Conservation (phyloP, 805 yeast species). For the Kazachstania bromeliacearum region DNA sequence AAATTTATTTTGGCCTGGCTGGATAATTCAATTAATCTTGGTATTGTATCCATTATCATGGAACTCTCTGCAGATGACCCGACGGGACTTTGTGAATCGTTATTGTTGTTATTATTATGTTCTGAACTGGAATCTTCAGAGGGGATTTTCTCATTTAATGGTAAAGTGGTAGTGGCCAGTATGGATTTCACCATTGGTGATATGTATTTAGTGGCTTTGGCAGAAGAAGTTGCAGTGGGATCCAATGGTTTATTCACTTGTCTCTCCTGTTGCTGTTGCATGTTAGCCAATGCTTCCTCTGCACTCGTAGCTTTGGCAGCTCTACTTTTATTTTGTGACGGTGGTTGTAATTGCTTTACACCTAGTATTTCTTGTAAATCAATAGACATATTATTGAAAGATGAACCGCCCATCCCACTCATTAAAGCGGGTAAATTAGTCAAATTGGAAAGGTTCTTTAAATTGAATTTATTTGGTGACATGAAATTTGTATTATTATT, state of each 20-base stretch:
- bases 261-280: slow-evolving; percentile 24
- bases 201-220: neutral
- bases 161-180: neutral
- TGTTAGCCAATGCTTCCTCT: slow-evolving; percentile 26
- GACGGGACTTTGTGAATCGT: slow-evolving; percentile 2
- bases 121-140: slow-evolving; percentile 1
- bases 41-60: slow-evolving; percentile 1
- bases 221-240: neutral
- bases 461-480: slow-evolving; percentile 9
- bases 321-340: slow-evolving; percentile 5
- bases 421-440: neutral
- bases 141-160: neutral
- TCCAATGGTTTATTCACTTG: slow-evolving; percentile 7
- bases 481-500: slow-evolving; percentile 8
- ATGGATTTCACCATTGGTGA: slow-evolving; percentile 1
- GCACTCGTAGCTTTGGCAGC: slow-evolving; percentile 21
- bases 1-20: slow-evolving; percentile 42
- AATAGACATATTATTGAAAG: neutral
- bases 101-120: neutral
- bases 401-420: neutral
- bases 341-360: neutral
- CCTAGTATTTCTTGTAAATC: slow-evolving; percentile 1
- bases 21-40: slow-evolving; percentile 10
- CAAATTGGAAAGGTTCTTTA: neutral
- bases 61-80: neutral